These are phyloP conservation scores for Hypoxylon rickii DNA, from an alignment of 495 filamentous ascomycete genomes.

Conservation along the genomic window DNA sequence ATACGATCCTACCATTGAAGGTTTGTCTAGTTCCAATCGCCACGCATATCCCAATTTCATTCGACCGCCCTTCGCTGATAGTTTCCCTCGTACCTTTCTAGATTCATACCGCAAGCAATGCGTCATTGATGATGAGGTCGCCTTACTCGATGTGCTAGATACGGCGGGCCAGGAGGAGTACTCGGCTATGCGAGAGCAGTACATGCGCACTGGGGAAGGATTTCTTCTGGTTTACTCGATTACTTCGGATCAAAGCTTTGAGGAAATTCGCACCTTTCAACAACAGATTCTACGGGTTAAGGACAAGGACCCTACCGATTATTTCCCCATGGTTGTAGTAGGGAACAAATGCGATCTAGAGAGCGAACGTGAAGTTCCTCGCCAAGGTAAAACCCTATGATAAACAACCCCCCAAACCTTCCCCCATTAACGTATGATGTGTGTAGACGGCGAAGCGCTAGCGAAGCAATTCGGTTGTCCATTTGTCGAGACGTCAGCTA, in stretches of 20 bases:
- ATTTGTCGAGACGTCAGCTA: slow-evolving; percentile 98
- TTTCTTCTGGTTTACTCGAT: slow-evolving; percentile 98
- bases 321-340: slow-evolving; percentile 99
- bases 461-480: slow-evolving; percentile 89
- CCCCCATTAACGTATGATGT: slow-evolving; percentile 1
- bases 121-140: slow-evolving; percentile 96
- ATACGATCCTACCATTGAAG: slow-evolving; percentile 99
- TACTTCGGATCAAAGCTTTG: slow-evolving; percentile 94
- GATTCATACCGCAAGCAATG: slow-evolving; percentile 99
- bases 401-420: slow-evolving; percentile 27
- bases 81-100: too few species aligned
- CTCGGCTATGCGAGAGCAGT: slow-evolving; percentile 98
- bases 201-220: slow-evolving; percentile 99
- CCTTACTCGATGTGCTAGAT: slow-evolving; percentile 94
- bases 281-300: slow-evolving; percentile 98
- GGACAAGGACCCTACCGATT: slow-evolving; percentile 78
- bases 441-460: slow-evolving; percentile 83
- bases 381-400: slow-evolving; percentile 69
- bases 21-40: slow-evolving; percentile 53
- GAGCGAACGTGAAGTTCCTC: slow-evolving; percentile 82
- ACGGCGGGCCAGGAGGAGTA: slow-evolving; percentile 99
- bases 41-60: not conserved
- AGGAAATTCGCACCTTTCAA: slow-evolving; percentile 97
- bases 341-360: slow-evolving; percentile 99
- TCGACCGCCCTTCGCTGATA: too few species aligned